Evolutionary conservation across 176 grass and related monocot species (phyloP), one percentile per base, ranked within the genome.

Genomic region (Zizania latifolia): DNA sequence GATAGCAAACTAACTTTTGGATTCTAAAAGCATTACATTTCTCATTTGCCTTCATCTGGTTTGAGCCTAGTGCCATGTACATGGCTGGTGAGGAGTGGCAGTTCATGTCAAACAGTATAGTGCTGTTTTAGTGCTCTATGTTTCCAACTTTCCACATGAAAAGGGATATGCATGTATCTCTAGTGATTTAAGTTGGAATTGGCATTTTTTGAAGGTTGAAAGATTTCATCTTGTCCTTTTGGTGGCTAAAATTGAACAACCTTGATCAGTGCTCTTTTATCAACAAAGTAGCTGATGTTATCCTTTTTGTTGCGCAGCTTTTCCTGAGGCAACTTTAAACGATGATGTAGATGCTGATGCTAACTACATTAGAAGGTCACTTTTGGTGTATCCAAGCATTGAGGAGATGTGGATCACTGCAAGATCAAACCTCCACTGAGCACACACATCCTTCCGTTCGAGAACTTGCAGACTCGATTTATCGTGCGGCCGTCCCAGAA

Each of bases 311-410:
- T 36, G 56, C 62, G 84, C 84, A 86, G 84, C 41, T 81, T 86
- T 81, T 51, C 62, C 43, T 80, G 62, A 81, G 77, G 71, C 71
- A 54, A 69, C 19, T 31, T n/a, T 41, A 61, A 36, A 33, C 26
- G 55, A 70, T 19, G 62, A 57, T 75, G 77, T 80, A 68, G 83
- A 74, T 79, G 51, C 14, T 68, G 76, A 67, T 80, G 83, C 76
- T 85, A 80, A 80, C 60, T 46, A 66, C 83, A 85, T 74, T 80
- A 80, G 70, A 75, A 75, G 53, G 70, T 39, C 76, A 45, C 34
- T 71, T 71, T 77, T 78, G 15, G 62, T 75, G 62, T 71, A 77
- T 78, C 43, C 58, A 71, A 39, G 62, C 70, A 32, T 68, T 38
- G 51, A 31, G 58, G 69, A 65, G 61, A 68, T 74, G 31, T 83